phyloP scores from a whole-genome alignment of 257 asterid species.

The Ajuga chamaepitys region DNA sequence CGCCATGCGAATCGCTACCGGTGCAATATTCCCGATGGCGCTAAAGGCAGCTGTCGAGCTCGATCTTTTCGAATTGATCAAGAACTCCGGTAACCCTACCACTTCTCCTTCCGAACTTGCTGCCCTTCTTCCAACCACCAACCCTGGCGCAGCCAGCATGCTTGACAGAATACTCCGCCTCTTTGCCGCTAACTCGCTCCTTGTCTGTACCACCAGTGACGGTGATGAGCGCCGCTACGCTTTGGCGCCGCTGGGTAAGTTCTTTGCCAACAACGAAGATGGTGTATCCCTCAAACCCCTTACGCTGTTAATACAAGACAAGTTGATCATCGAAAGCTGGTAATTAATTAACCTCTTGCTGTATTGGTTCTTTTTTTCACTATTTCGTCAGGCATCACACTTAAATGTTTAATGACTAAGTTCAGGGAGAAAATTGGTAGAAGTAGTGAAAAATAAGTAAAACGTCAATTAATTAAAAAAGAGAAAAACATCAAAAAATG shows the following conservation, averaged over 20 bases:
- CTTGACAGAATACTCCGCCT: conserved; percentile 72
- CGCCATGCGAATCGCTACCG: background rate
- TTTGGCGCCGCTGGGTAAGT: conserved; percentile 56
- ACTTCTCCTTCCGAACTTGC: conserved; percentile 22
- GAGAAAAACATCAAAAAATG: too few species aligned
- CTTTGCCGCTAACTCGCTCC: conserved; percentile 44
- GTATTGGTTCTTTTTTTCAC: too few species aligned
- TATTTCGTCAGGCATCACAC: too few species aligned
- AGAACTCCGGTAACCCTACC: conserved; percentile 17
- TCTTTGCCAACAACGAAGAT: conserved; percentile 51
- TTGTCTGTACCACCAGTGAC: conserved; percentile 44
- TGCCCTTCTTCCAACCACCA: conserved; percentile 39
- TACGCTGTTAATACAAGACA: conserved; percentile 76
- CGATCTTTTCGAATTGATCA: background rate
- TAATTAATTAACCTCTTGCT: background rate
- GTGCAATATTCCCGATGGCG: background rate
- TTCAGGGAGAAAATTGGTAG: too few species aligned
- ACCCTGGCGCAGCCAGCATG: conserved; percentile 46
- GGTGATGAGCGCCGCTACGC: conserved; percentile 45
- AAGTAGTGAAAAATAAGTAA: too few species aligned
- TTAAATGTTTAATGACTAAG: too few species aligned
- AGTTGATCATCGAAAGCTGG: conserved; percentile 89
- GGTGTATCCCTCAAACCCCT: conserved; percentile 72
- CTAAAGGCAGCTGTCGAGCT: background rate
- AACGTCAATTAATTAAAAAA: too few species aligned